phyloP scores from a whole-genome alignment of 1,284 basidiomycete species.

The Cerrena zonata region DNA sequence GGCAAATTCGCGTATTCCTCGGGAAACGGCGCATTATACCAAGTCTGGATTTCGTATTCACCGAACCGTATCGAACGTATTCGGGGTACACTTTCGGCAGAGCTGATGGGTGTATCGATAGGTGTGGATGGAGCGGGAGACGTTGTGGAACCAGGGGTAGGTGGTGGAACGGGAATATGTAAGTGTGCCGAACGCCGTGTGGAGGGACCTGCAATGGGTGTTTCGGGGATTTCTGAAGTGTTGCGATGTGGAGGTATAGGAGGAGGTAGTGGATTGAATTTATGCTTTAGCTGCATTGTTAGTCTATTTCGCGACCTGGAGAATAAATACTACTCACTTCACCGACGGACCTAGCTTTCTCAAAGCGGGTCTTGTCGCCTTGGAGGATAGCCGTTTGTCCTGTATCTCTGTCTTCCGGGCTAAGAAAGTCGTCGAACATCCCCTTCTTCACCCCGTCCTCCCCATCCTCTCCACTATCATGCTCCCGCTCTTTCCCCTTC shows the following conservation, averaged over 20 bases:
- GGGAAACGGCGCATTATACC: slow-evolving; percentile 98
- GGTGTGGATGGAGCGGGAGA: slow-evolving; percentile 39
- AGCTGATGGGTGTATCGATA: slow-evolving; percentile 24
- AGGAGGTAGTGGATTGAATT: slow-evolving; percentile 42
- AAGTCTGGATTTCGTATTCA: slow-evolving; percentile 92
- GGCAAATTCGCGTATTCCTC: slow-evolving; percentile 94
- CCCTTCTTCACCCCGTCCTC: slow-evolving; percentile 36
- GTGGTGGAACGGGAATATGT: slow-evolving; percentile 21
- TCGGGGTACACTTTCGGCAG: slow-evolving; percentile 41
- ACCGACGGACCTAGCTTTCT: slow-evolving; percentile 62
- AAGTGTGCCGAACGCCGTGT: slow-evolving; percentile 53
- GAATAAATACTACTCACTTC: slow-evolving; percentile 56
- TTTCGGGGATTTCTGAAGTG: slow-evolving; percentile 34
- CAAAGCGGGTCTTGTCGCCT: slow-evolving; percentile 74
- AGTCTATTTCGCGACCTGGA: neutral
- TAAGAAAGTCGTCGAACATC: slow-evolving; percentile 81
- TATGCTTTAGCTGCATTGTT: too few species aligned
- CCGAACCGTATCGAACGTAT: slow-evolving; percentile 91
- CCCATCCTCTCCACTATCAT: slow-evolving; percentile 48
- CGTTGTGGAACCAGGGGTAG: slow-evolving; percentile 22
- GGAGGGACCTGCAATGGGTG: slow-evolving; percentile 51
- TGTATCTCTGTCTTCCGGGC: slow-evolving; percentile 68
- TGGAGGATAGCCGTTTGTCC: slow-evolving; percentile 61
- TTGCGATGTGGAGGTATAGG: slow-evolving; percentile 25
- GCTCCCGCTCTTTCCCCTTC: slow-evolving; percentile 61